A percentile compares a stretch with the other conserved stretches of the same genome.
These are phyloP conservation scores for Yamadazyma jaroonii DNA, from an alignment of 1,139 yeast genomes.

Conservation along the genomic window DNA sequence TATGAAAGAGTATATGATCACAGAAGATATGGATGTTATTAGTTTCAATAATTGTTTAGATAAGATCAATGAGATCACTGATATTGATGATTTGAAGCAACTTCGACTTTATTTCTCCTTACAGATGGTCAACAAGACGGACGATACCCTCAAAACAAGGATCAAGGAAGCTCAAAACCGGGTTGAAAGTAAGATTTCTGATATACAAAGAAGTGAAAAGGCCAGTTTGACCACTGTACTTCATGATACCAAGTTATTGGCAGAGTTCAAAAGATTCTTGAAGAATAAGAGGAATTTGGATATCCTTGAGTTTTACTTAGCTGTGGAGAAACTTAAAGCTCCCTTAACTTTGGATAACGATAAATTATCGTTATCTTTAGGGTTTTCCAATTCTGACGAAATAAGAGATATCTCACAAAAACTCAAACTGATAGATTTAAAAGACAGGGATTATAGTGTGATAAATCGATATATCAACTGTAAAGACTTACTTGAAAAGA, in stretches of 20 bases:
- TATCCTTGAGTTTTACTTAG: conserved; percentile 60
- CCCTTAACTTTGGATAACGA: conserved; percentile 34
- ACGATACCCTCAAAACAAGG: conserved; percentile 9
- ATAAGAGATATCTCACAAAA: conserved; percentile 43
- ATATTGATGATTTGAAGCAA: conserved; percentile 22
- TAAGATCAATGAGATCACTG: conserved; percentile 16
- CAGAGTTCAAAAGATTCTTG: conserved; percentile 58
- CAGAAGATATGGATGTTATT: conserved; percentile 27
- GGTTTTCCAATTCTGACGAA: conserved; percentile 45
- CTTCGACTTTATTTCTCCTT: conserved; percentile 18
- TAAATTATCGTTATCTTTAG: conserved; percentile 14
- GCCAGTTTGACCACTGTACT: conserved; percentile 8
- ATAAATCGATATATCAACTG: conserved; percentile 27
- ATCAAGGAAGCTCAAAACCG: conserved; percentile 13
- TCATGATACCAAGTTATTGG: conserved; percentile 12
- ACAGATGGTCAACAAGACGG: conserved; percentile 15
- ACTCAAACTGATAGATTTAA: conserved; percentile 24
- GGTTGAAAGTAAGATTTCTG: conserved; percentile 11
- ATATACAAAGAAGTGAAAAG: conserved; percentile 9
- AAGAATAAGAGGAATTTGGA: conserved; percentile 41
- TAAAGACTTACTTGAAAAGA: conserved; percentile 13
- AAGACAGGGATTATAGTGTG: conserved; percentile 11
- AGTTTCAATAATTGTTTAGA: conserved; percentile 45
- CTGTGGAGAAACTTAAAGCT: conserved; percentile 65
- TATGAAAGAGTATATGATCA: conserved; percentile 14